A percentile compares a stretch with the other conserved stretches of the same genome.
These are phyloP conservation scores for Paecilomyces sp. DNA, from an alignment of 2,329 filamentous ascomycete genomes.

Conservation along the genomic window DNA sequence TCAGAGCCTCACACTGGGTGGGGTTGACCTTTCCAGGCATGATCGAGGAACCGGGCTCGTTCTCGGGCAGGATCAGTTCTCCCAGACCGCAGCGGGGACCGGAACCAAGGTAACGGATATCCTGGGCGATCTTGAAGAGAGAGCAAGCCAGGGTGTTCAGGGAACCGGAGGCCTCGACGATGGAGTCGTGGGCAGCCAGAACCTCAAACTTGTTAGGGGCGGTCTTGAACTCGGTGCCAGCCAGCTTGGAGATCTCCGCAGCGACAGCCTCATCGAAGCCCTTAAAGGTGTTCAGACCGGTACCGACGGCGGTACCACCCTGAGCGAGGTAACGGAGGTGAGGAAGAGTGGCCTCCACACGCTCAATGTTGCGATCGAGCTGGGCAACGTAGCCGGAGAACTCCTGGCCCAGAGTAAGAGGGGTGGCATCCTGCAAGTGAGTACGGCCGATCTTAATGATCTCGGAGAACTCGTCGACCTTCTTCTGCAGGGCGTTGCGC, in stretches of 20 bases:
- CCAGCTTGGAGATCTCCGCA: slow-evolving; percentile 83
- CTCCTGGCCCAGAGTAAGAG: slow-evolving; percentile 90
- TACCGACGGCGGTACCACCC: slow-evolving; percentile 93
- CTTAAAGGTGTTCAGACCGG: slow-evolving; percentile 93
- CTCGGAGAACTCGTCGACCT: slow-evolving; percentile 81
- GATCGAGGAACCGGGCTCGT: slow-evolving; percentile 95
- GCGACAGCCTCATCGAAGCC: slow-evolving; percentile 94
- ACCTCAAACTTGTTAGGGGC: slow-evolving; percentile 99
- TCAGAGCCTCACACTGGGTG: slow-evolving; percentile 94
- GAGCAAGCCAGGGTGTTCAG: slow-evolving; percentile 89
- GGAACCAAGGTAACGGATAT: slow-evolving; percentile 93
- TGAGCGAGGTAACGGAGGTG: slow-evolving; percentile 83
- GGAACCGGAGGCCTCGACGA: slow-evolving; percentile 87
- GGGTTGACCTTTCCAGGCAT: slow-evolving; percentile 99
- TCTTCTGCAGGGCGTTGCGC: slow-evolving; percentile 75
- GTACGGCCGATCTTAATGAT: slow-evolving; percentile 99
- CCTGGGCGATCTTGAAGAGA: slow-evolving; percentile 96
- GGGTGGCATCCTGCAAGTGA: slow-evolving; percentile 94
- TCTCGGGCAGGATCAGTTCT: slow-evolving; percentile 89
- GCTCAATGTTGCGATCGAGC: slow-evolving; percentile 82
- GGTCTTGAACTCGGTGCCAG: slow-evolving; percentile 86
- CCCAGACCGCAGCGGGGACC: slow-evolving; percentile 93
- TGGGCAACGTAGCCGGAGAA: slow-evolving; percentile 97
- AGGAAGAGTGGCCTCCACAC: slow-evolving; percentile 74
- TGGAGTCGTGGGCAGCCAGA: slow-evolving; percentile 88